These are phyloP conservation scores for Mortierella sp. DNA, from an alignment of 371 early-diverging fungal genomes.

Conservation along the genomic window DNA sequence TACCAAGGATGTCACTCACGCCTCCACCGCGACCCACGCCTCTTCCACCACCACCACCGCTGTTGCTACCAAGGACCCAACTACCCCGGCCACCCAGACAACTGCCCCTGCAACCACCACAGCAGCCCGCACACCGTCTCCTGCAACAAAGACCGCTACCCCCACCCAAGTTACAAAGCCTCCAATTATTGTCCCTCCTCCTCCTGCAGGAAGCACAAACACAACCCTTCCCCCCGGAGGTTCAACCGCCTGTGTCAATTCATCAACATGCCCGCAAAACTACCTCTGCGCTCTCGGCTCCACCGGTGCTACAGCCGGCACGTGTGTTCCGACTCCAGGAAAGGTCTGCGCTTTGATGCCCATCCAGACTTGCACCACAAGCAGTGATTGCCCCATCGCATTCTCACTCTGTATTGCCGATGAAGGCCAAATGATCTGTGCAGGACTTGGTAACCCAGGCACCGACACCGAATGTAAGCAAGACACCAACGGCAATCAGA, in stretches of 20 bases:
- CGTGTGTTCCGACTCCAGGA: background rate
- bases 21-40: background rate
- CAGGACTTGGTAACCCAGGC: constrained; percentile 23
- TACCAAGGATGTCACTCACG: background rate
- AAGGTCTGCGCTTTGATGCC: constrained; percentile 11
- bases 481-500: too few species aligned
- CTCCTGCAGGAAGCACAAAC: too few species aligned
- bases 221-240: background rate
- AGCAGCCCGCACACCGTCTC: background rate
- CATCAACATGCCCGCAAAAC: constrained; percentile 6
- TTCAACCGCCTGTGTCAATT: constrained; percentile 12
- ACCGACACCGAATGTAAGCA: constrained; percentile 10
- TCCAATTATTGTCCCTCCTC: too few species aligned
- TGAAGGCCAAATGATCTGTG: constrained; percentile 12
- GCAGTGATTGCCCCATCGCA: constrained; percentile 17
- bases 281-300: constrained; percentile 9
- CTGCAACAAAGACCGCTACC: background rate
- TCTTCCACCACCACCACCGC: background rate
- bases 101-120: constrained; percentile 6
- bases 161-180: too few species aligned
- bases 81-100: background rate
- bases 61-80: background rate
- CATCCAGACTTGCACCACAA: constrained; percentile 6
- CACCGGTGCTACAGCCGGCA: constrained; percentile 6
- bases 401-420: constrained; percentile 13